These are phyloP conservation scores for Ensete glaucum DNA, from an alignment of 176 grass and related monocot genomes.

Conservation along the genomic window DNA sequence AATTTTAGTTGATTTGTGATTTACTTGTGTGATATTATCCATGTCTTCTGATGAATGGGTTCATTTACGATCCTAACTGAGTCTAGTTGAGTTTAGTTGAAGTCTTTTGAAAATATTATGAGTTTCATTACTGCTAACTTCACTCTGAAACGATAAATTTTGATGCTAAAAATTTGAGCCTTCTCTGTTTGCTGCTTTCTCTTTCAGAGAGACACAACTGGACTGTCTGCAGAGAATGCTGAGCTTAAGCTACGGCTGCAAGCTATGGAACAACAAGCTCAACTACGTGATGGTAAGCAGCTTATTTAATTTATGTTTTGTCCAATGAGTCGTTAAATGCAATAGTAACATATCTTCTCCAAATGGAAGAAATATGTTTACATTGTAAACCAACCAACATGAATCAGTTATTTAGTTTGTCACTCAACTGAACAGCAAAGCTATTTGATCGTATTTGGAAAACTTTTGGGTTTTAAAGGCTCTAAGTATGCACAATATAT, in stretches of 20 bases:
- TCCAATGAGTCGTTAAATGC: background rate
- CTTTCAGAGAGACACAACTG: constrained; percentile 93
- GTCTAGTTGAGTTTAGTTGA: background rate
- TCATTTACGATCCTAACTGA: background rate
- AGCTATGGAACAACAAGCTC: constrained; percentile 96
- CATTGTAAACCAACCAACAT: background rate
- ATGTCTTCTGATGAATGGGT: background rate
- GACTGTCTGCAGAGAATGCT: constrained; percentile 93
- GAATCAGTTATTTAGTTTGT: background rate
- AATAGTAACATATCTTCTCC: background rate
- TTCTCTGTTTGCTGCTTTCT: background rate
- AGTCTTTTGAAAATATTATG: background rate
- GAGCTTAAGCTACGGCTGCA: constrained; percentile 97
- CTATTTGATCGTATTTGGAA: no score
- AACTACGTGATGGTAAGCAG: constrained; percentile 68
- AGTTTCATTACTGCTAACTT: background rate
- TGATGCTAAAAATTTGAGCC: background rate
- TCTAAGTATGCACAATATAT: no score
- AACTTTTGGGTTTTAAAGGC: no score
- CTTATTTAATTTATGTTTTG: constrained; percentile 14
- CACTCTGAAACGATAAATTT: background rate
- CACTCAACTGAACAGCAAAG: no score
- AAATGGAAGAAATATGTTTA: background rate
- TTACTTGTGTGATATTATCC: background rate
- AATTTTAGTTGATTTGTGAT: background rate